Percentiles rank a stretch among this genome's conserved stretches.
phyloP scores from a whole-genome alignment of 768 basidiomycete species.

The Harrya chromipes region DNA sequence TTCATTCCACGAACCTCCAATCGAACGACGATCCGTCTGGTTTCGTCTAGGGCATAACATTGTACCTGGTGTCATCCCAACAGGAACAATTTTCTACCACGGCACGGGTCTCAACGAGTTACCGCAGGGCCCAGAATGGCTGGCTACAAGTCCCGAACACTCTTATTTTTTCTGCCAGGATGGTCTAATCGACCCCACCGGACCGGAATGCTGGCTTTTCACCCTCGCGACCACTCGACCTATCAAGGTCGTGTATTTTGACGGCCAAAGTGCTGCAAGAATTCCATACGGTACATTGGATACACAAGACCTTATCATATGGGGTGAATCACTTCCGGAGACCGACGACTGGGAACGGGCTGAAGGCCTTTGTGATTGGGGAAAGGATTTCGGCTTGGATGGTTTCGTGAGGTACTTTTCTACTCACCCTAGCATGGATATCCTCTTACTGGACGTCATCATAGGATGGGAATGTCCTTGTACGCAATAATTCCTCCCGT shows the following conservation, averaged over 20 bases:
- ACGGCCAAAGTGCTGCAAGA: conserved; percentile 10
- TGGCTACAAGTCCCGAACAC: conserved; percentile 30
- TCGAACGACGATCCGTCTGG: neutral
- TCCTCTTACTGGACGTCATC: conserved; percentile 10
- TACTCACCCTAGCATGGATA: conserved; percentile 1
- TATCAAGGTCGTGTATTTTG: conserved; percentile 10
- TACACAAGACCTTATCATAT: conserved; percentile 33
- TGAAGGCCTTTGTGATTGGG: conserved; percentile 32
- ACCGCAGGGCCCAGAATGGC: conserved; percentile 29
- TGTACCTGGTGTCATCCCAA: conserved; percentile 4
- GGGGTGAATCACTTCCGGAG: conserved; percentile 25
- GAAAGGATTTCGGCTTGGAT: conserved; percentile 28
- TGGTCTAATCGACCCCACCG: conserved; percentile 1
- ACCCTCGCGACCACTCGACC: conserved; percentile 11
- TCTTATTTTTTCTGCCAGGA: conserved; percentile 32
- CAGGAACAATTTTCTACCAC: conserved; percentile 7
- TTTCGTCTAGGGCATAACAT: neutral
- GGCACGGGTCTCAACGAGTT: conserved; percentile 8
- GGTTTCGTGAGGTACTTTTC: conserved; percentile 30
- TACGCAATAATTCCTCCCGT: conserved; percentile 28
- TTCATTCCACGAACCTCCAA: neutral
- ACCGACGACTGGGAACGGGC: conserved; percentile 24
- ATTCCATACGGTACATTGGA: conserved; percentile 31
- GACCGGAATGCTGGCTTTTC: conserved; percentile 12
- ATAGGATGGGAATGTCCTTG: conserved; percentile 50